Conservation (phyloP, 1,284 basidiomycete species). For the Marasmius sp. region DNA sequence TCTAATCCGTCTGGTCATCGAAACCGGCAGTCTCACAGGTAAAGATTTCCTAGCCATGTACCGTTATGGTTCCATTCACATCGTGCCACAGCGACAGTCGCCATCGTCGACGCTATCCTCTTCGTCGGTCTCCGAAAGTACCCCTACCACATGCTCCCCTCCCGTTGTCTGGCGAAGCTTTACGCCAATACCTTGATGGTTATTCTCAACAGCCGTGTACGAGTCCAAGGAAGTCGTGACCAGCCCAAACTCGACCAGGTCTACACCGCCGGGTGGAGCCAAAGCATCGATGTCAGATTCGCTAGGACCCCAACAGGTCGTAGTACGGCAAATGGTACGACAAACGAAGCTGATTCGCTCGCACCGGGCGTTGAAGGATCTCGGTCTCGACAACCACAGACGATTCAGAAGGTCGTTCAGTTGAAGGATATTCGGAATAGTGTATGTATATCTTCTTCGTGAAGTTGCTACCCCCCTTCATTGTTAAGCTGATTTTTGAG, state of each 20-base stretch:
- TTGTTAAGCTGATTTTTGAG: too few species aligned
- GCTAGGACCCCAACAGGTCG: neutral
- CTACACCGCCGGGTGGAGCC: neutral
- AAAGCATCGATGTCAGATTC: neutral
- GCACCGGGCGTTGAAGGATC: neutral
- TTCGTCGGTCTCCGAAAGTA: constrained; percentile 3
- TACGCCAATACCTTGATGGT: constrained; percentile 5
- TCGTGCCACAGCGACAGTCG: neutral
- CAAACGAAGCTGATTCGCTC: neutral
- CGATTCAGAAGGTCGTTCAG: too few species aligned
- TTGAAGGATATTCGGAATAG: too few species aligned
- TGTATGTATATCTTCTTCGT: too few species aligned
- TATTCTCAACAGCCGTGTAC: constrained; percentile 3
- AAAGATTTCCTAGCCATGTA: neutral
- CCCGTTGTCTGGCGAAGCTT: constrained; percentile 2
- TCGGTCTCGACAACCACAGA: neutral
- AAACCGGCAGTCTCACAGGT: constrained; percentile 1
- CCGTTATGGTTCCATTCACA: neutral
- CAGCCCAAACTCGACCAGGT: neutral
- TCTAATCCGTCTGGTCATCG: constrained; percentile 1
- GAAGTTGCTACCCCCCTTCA: too few species aligned
- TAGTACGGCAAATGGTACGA: neutral
- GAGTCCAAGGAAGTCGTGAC: neutral
- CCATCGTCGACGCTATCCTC: neutral
- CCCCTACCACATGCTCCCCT: constrained; percentile 2